A percentile compares a stretch with the other conserved stretches of the same genome.
These are phyloP conservation scores for Nectriaceae sp. DNA, from an alignment of 2,329 filamentous ascomycete genomes.

Conservation along the genomic window DNA sequence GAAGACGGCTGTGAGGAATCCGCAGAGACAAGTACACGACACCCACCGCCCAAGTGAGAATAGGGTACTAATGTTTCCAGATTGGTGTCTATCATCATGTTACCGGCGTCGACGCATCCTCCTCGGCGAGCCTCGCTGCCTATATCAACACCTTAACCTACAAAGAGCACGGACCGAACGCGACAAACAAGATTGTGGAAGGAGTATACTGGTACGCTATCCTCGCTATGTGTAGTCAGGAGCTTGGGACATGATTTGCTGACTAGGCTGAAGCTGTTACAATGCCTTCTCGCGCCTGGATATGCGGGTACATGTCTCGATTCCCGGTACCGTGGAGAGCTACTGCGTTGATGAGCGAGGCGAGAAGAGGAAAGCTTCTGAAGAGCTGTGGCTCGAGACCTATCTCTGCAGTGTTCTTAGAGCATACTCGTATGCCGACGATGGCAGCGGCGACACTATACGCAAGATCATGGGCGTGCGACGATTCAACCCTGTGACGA, in stretches of 20 bases:
- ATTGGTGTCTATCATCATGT: constrained; percentile 97
- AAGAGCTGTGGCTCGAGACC: constrained; percentile 95
- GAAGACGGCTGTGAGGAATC: constrained; percentile 66
- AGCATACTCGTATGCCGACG: constrained; percentile 95
- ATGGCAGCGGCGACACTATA: constrained; percentile 91
- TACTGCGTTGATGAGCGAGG: constrained; percentile 97
- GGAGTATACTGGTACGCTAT: constrained; percentile 82
- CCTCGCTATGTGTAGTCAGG: neutral
- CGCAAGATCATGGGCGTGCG: constrained; percentile 97
- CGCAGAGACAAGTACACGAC: constrained; percentile 54
- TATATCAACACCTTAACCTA: constrained; percentile 99
- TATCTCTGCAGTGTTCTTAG: constrained; percentile 93
- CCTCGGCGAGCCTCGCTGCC: constrained; percentile 91
- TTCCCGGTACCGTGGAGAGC: constrained; percentile 93
- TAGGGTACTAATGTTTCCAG: constrained; percentile 45
- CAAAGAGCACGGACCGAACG: constrained; percentile 74
- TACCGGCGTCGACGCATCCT: constrained; percentile 94
- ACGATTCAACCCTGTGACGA: constrained; percentile 96
- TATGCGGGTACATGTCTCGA: constrained; percentile 98
- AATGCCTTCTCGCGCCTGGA: constrained; percentile 98
- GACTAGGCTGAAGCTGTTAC: constrained; percentile 70
- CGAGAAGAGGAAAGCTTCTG: constrained; percentile 89
- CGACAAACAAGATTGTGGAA: constrained; percentile 81
- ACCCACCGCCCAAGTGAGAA: constrained; percentile 14
- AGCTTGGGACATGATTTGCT: neutral